phyloP scores from a whole-genome alignment of 1,139 yeast species.

The Pichia sp. region DNA sequence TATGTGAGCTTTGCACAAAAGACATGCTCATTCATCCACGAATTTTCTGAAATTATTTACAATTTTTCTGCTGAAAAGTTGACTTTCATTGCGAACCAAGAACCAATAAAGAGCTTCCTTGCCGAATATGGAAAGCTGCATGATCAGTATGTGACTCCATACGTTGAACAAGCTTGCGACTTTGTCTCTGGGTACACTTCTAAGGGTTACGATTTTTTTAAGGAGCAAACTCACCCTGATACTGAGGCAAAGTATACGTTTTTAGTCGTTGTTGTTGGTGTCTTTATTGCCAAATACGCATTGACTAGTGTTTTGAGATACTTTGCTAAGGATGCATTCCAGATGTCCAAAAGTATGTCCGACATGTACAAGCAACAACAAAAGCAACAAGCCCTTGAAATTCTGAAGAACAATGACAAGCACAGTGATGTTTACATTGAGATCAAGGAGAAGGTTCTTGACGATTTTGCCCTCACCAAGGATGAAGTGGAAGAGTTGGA shows the following conservation, averaged over 20 bases:
- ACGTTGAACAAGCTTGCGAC: constrained; percentile 6
- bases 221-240: constrained; percentile 2
- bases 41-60: constrained; percentile 5
- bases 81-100: neutral
- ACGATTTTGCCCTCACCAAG: constrained; percentile 3
- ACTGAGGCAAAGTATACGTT: constrained; percentile 12
- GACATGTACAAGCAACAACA: constrained; percentile 18
- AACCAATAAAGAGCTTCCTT: constrained; percentile 9
- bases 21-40: neutral
- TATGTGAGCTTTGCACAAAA: too few relatives aligned
- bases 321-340: constrained; percentile 20
- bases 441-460: constrained; percentile 6
- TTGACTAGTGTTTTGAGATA: constrained; percentile 12
- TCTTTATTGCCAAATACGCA: constrained; percentile 13
- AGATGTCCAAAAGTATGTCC: constrained; percentile 17
- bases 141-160: constrained; percentile 7
- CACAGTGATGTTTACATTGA: constrained; percentile 9
- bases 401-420: constrained; percentile 1
- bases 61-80: neutral
- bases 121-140: constrained; percentile 5
- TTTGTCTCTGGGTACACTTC: neutral
- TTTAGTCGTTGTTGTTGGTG: constrained; percentile 13
- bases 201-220: neutral
- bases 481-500: constrained; percentile 14
- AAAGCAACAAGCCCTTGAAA: constrained; percentile 2